Conservation (phyloP, 2,329 filamentous ascomycete species). For the Cadophora sp. region DNA sequence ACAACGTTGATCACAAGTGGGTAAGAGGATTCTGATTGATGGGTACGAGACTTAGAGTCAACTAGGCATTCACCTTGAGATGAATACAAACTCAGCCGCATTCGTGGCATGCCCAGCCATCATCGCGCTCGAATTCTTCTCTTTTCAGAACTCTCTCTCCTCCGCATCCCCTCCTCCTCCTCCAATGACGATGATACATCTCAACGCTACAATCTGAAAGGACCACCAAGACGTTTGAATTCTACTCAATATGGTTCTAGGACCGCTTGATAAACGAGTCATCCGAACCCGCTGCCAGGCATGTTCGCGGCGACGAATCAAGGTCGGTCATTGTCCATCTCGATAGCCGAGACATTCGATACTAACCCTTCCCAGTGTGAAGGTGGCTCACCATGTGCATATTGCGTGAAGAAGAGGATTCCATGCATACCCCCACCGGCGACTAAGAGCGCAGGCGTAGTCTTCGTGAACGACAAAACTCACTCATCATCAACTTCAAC, state of each 20-base stretch:
- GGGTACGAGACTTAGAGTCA: not conserved
- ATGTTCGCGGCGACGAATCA: constrained; percentile 34
- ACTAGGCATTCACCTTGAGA: not conserved
- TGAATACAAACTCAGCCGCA: not conserved
- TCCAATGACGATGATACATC: not conserved
- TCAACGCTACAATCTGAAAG: not conserved
- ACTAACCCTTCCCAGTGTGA: constrained; percentile 32
- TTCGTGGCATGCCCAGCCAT: not conserved
- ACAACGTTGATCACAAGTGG: not conserved
- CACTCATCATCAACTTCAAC: not conserved
- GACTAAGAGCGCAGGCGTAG: not conserved
- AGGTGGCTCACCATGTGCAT: constrained; percentile 33
- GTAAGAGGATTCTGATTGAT: not conserved
- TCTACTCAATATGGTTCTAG: constrained; percentile 24
- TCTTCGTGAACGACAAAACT: constrained; percentile 22
- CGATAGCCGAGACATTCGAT: not conserved
- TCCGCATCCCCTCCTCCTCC: not conserved
- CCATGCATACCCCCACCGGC: constrained; percentile 27
- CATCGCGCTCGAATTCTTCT: constrained; percentile 15
- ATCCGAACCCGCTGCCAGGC: constrained; percentile 31
- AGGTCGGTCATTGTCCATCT: constrained; percentile 21
- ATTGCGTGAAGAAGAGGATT: constrained; percentile 34
- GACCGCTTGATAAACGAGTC: constrained; percentile 31
- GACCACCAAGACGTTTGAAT: not conserved
- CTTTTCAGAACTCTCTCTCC: not conserved